Base-by-base conservation (phyloP, 2,329 filamentous ascomycete genomes). In the Amesomyces nigricolor region DNA sequence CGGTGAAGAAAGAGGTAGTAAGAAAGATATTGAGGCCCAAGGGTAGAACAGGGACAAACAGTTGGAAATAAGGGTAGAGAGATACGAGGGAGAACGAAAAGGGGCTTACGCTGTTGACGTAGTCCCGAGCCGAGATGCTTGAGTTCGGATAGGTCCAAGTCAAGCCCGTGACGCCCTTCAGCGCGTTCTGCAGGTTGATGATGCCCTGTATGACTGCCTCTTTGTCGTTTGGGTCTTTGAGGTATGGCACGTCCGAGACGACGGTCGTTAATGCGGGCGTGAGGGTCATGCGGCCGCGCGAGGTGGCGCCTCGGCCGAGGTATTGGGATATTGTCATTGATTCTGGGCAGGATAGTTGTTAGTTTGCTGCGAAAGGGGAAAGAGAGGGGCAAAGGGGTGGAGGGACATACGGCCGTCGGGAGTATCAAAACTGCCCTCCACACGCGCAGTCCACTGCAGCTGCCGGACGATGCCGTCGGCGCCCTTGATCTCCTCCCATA, bases 371-470 rank as follows among this genome's bases (percentile, higher is more conserved):
- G n/a, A 32, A 29, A 29, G n/a, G 35, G 37, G 35, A 19, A 45
- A 29, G 16, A 19, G 26, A 17, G 7, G 19, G 16, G 10, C 4
- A 39, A 9, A 30, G 11, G 16, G 14, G 26, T 22, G 16, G 17
- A n/a, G 19, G 26, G n/a, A 53, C 58, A 32, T 57, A 60, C 59
- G 56, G 47, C 64, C 64, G 57, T 65, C 61, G 51, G 63, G 62
- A 3, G 58, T 61, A 51, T 73, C 76, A 45, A 76, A 73, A 39
- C 78, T 77, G 29, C 76, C 78, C 60, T 86, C 83, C 26, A 86
- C 82, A 60, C 84, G 78, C 43, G 82, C 78, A 9, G 83, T 87
- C 75, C 81, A 87, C 65, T 87, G 84, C 16, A 87, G 72, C 62
- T 85, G 80, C 46, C 84, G 77, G 8, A 78, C 76, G 53, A 83